Evolutionary conservation across 495 filamentous ascomycete species (phyloP), one percentile per base, ranked within the genome.

Genomic region (Xylaria scruposa): DNA sequence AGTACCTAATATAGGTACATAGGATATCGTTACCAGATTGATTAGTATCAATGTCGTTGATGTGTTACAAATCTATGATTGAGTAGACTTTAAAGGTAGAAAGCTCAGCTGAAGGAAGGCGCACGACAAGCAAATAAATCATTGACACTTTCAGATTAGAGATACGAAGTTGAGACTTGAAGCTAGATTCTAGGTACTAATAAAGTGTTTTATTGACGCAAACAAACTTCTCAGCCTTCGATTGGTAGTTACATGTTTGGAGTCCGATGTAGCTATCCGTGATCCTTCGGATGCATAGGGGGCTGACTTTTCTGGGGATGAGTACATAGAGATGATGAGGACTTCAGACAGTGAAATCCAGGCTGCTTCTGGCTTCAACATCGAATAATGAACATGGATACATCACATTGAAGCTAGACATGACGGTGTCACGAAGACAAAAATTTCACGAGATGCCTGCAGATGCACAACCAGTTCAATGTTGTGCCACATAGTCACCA

Each of bases 401-500:
- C 33, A 62, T 53, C 0, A 42, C 49, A 46, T 24, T 21, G 21
- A 53, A 40, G 29, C 12, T 36, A 38, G n/a, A 38, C 26, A 59
- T 42, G 24, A 64, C 9, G 3, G 51, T 67, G 61, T 67, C 12
- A 59, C 69, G 29, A 49, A 67, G 51, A 19, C 4, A 59, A 36
- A 66, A 59, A 17, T 29, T 53, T 59, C 2, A 31, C 49, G 10
- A 56, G 13, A 62, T 71, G 60, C 62, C 49, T 71, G 61, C 62
- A 67, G 47, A 70, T 62, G 21, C 29, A 24, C 40, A n/a, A 12
- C 10, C 12, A 36, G 46, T 54, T 19, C 42, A 40, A 38, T 7
- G 70, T 65, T 42, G 62, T 51, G 67, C 70, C 7, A 40, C 70
- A 60, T 71, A 21, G 44, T 47, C 54, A 47, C 21, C n/a, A 60